phyloP scores from a whole-genome alignment of 441 rosid genomes.

The Bruguiera hainesii region DNA sequence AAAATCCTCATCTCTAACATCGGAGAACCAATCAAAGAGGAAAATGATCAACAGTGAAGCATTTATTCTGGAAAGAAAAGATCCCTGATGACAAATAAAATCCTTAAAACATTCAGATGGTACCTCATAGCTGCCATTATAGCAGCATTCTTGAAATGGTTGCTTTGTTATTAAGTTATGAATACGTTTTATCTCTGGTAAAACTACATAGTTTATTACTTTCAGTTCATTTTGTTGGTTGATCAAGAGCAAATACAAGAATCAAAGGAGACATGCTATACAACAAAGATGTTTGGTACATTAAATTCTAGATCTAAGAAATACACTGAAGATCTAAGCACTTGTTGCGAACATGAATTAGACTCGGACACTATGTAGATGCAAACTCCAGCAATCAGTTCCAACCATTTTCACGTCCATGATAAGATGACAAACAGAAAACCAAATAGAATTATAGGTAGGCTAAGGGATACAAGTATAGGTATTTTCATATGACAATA shows the following conservation, averaged over 20 bases:
- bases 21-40: neutral
- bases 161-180: neutral
- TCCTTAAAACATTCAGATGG: neutral
- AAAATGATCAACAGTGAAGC: neutral
- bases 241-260: constrained; percentile 2
- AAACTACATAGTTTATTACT: neutral
- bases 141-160: neutral
- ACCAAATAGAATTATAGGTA: neutral
- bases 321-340: neutral
- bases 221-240: neutral
- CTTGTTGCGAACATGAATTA: neutral
- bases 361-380: neutral
- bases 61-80: neutral
- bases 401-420: neutral
- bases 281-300: neutral
- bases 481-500: no score
- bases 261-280: neutral
- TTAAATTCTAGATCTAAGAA: neutral
- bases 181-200: neutral
- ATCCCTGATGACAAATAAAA: no score
- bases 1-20: constrained; percentile 4
- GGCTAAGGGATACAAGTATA: no score
- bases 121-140: neutral
- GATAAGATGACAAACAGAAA: neutral
- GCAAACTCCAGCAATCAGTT: neutral